phyloP scores from a whole-genome alignment of 2,329 filamentous ascomycete genomes.

The Claviceps spartinae region DNA sequence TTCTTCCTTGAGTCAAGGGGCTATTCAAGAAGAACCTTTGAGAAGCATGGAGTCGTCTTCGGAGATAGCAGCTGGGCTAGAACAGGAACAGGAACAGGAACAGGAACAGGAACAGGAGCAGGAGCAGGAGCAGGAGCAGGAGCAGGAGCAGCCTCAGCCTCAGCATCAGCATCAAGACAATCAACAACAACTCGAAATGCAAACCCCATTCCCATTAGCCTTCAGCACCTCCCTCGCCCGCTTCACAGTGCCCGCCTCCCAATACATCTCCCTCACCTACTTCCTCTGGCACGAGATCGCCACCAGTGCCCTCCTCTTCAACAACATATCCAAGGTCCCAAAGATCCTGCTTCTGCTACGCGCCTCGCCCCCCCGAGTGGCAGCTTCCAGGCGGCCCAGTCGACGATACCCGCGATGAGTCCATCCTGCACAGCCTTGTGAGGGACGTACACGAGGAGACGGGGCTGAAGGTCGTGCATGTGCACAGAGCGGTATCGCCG shows the following conservation, averaged over 20 bases:
- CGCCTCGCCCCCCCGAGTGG: constrained; percentile 25
- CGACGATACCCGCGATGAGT: constrained; percentile 20
- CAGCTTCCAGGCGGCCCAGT: constrained; percentile 29
- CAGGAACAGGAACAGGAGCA: too few species aligned
- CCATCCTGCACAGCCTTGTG: constrained; percentile 22
- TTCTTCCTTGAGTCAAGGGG: too few species aligned
- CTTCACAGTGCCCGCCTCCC: neutral
- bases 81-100: too few species aligned
- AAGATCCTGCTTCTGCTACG: constrained; percentile 27
- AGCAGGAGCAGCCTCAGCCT: too few species aligned
- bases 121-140: too few species aligned
- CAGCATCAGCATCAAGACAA: too few species aligned
- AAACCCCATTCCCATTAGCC: too few species aligned
- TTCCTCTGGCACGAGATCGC: constrained; percentile 10
- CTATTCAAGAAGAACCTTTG: too few species aligned
- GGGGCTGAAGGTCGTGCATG: constrained; percentile 16
- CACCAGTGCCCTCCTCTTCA: constrained; percentile 16
- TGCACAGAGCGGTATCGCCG: constrained; percentile 9
- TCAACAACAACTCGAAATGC: too few species aligned
- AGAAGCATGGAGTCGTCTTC: too few species aligned
- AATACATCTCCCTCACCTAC: constrained; percentile 1
- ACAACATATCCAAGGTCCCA: constrained; percentile 3
- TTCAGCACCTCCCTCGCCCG: constrained; percentile 4
- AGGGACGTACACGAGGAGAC: constrained; percentile 31
- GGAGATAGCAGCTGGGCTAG: too few species aligned